phyloP scores from a whole-genome alignment of 176 grass and related monocot genomes.

The Triticum monococcum region DNA sequence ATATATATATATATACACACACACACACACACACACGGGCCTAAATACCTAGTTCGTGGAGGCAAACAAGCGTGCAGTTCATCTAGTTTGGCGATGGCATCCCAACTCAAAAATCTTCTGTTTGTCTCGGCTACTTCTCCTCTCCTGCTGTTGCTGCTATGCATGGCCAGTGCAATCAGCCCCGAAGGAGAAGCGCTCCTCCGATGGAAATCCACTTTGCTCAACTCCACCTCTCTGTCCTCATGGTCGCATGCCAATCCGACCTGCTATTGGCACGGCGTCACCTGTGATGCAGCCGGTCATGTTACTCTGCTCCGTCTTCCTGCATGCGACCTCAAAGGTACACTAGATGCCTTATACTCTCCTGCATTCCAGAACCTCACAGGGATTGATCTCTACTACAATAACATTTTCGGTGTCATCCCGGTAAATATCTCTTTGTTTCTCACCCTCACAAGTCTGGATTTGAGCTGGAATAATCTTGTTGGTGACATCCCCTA shows the following conservation, averaged over 20 bases:
- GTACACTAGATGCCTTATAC: slow-evolving; percentile 30
- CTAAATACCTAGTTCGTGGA: not conserved
- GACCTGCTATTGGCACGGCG: slow-evolving; percentile 39
- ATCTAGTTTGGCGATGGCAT: not conserved
- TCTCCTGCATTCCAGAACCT: slow-evolving; percentile 14
- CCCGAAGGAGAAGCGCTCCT: slow-evolving; percentile 33
- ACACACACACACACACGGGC: no score
- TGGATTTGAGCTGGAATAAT: no score
- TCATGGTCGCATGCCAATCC: slow-evolving; percentile 41
- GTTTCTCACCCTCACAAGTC: no score
- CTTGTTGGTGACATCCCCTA: slow-evolving; percentile 5
- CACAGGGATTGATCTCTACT: no score
- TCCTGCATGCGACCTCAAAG: not conserved
- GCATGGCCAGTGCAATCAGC: not conserved
- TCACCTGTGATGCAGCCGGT: slow-evolving; percentile 24
- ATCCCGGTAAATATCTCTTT: no score
- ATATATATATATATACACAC: not conserved
- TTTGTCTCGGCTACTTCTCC: no score
- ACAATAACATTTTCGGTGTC: no score
- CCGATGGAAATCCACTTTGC: slow-evolving; percentile 53
- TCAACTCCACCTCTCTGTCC: not conserved
- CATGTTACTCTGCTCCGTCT: slow-evolving; percentile 29
- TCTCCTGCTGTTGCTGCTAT: not conserved
- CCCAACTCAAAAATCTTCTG: no score
- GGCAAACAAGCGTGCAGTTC: not conserved